Conservation (phyloP, 805 yeast genomes). For the Ogataea polymorpha region DNA sequence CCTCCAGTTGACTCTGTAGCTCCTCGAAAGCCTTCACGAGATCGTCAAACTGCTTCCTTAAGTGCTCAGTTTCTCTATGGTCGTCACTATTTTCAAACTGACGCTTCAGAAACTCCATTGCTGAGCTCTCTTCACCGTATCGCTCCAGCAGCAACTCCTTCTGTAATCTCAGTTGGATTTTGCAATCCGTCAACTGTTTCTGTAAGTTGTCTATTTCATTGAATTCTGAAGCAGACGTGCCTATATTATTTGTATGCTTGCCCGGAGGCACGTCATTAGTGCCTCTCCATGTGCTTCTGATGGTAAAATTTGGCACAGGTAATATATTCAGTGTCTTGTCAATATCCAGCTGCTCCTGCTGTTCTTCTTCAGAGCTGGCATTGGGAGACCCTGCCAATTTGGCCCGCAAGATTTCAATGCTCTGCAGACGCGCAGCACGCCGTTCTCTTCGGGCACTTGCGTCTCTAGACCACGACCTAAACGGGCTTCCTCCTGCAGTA, state of each 20-base stretch:
- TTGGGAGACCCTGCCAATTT: conserved; percentile 22
- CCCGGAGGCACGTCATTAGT: neutral
- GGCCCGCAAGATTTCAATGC: conserved; percentile 14
- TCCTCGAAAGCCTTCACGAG: conserved; percentile 16
- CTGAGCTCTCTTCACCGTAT: conserved; percentile 18
- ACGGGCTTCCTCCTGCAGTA: conserved; percentile 9
- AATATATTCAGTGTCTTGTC: conserved; percentile 20
- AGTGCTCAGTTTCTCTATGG: conserved; percentile 3
- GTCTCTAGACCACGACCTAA: conserved; percentile 11
- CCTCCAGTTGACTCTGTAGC: conserved; percentile 18
- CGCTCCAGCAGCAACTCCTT: conserved; percentile 29
- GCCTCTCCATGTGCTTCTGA: conserved; percentile 13
- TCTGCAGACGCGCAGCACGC: conserved; percentile 18
- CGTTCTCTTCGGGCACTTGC: conserved; percentile 18
- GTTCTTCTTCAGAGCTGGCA: conserved; percentile 13
- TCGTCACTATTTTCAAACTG: conserved; percentile 9
- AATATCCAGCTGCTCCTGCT: conserved; percentile 15
- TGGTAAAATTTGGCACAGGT: conserved; percentile 15
- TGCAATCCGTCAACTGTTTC: conserved; percentile 33
- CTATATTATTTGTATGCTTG: neutral
- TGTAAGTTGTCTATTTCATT: conserved; percentile 28
- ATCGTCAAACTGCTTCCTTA: conserved; percentile 19
- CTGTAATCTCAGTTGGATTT: conserved; percentile 32
- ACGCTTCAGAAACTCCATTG: conserved; percentile 14
- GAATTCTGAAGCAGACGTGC: conserved; percentile 13